Percentiles rank a stretch among this genome's conserved stretches.
Conservation (phyloP, 225 moss, liverwort and hornwort species). For the Lunularia cruciata region DNA sequence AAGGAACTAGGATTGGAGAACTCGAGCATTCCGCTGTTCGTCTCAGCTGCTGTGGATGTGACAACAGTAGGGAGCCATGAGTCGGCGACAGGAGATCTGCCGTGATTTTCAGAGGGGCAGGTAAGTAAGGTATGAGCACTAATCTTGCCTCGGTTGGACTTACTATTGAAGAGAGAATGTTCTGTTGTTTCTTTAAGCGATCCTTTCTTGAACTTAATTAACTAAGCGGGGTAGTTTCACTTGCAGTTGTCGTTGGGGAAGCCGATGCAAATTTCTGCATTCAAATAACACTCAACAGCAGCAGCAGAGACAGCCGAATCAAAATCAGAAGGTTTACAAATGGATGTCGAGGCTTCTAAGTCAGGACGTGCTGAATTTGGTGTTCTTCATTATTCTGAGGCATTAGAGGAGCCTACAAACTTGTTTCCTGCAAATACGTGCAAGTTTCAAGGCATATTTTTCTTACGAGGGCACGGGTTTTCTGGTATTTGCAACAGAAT, state of each 20-base stretch:
- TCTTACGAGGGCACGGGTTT: neutral
- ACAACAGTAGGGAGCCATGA: slow-evolving; percentile 42
- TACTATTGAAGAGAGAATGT: neutral
- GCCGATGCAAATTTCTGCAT: slow-evolving; percentile 85
- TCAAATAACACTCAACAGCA: slow-evolving; percentile 48
- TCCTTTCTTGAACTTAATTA: neutral
- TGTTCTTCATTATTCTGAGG: neutral
- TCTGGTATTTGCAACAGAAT: slow-evolving; percentile 27
- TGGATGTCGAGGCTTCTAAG: neutral
- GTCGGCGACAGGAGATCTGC: slow-evolving; percentile 69
- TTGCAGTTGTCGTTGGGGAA: slow-evolving; percentile 86
- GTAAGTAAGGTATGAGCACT: slow-evolving; percentile 37
- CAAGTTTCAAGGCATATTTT: too few relatives aligned
- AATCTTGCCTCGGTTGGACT: neutral
- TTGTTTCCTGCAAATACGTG: neutral
- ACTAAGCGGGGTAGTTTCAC: neutral
- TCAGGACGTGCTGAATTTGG: too few relatives aligned
- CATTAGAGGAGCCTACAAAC: neutral
- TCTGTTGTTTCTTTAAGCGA: neutral
- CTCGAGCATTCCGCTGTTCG: neutral
- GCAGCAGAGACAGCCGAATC: slow-evolving; percentile 47
- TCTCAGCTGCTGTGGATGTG: neutral
- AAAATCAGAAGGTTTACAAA: slow-evolving; percentile 50
- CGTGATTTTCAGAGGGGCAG: slow-evolving; percentile 91
- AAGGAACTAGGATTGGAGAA: too few relatives aligned